Evolutionary conservation across 179 eudicot species (phyloP), one percentile per base, ranked within the genome.

Genomic region (Corrigiola litoralis): DNA sequence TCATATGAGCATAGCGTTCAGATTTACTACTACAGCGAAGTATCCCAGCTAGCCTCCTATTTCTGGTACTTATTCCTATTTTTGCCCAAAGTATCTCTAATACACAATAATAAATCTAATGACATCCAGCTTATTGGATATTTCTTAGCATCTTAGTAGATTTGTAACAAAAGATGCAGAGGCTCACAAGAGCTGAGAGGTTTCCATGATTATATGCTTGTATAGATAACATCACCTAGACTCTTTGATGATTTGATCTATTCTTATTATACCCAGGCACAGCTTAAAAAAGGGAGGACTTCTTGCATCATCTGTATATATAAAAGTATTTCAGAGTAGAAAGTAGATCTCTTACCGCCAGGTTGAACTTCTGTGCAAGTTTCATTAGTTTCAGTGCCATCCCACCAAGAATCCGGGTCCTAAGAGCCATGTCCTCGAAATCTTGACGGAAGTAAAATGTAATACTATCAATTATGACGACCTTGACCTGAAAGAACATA

Each of bases 361-460:
- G 68, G 61, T 80, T 83, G 76, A 62, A 85, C 52, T 73, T 87
- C 47, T 80, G 84, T 45, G 98, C 90, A 66, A 92, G 82, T 69
- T 87, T 90, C 95, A 92, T 84, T 73, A 92, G 70, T 78, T 90
- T 87, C 72, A 87, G 80, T 48, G 97, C 95, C 68, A 87, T 77
- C 65, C 84, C 83, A 78, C 94, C 77, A 56, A 94, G 99, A 48
- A 90, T 61, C 55, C 98, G 82, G 50, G 97, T 87, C 78, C 99
- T 80, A 28, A 84, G 95, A 61, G 94, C 89, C 89, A 87, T 79
- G 74, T 92, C 92, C 52, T 94, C 94, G 68, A 94, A 94, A 80
- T 90, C 99, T 80, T 90, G 97, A 64, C 98, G 95, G 79, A 94
- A 90, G 80, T 94, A 96, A 77, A 87, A 90, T 60, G 94, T 84